Conservation (phyloP, 2,329 filamentous ascomycete species). For the Drechslerella dactyloides region DNA sequence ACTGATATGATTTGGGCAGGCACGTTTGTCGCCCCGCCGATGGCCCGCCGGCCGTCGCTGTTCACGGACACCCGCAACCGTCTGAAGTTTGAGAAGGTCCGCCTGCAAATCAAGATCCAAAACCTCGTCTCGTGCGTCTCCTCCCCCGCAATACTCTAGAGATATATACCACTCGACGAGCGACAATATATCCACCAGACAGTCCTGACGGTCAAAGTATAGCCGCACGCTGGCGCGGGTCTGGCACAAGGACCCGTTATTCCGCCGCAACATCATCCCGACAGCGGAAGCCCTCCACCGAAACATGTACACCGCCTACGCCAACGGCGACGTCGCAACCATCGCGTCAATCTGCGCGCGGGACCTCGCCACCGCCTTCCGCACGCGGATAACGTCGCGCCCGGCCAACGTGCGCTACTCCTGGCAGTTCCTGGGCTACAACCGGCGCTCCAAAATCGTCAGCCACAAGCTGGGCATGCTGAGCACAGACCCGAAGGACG, state of each 20-base stretch:
- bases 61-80: conserved; percentile 50
- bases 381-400: conserved; percentile 49
- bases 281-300: conserved; percentile 52
- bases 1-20: conserved; percentile 28
- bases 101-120: conserved; percentile 47
- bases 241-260: conserved; percentile 32
- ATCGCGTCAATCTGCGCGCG: conserved; percentile 53
- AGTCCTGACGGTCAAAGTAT: no score
- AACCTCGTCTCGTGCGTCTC: conserved; percentile 52
- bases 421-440: conserved; percentile 52
- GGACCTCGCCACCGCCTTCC: conserved; percentile 53
- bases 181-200: no score
- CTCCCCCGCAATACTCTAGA: no score
- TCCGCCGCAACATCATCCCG: conserved; percentile 47
- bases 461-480: conserved; percentile 47
- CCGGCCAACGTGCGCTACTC: conserved; percentile 47
- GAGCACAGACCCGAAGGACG: conserved; percentile 13
- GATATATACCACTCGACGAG: neutral
- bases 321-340: conserved; percentile 51
- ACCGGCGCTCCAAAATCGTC: conserved; percentile 51
- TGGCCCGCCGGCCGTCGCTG: conserved; percentile 52
- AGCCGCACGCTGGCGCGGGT: conserved; percentile 44
- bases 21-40: conserved; percentile 54
- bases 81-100: conserved; percentile 48
- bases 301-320: conserved; percentile 54